phyloP scores from a whole-genome alignment of 306 rosid genomes.

The Glycine soja region DNA sequence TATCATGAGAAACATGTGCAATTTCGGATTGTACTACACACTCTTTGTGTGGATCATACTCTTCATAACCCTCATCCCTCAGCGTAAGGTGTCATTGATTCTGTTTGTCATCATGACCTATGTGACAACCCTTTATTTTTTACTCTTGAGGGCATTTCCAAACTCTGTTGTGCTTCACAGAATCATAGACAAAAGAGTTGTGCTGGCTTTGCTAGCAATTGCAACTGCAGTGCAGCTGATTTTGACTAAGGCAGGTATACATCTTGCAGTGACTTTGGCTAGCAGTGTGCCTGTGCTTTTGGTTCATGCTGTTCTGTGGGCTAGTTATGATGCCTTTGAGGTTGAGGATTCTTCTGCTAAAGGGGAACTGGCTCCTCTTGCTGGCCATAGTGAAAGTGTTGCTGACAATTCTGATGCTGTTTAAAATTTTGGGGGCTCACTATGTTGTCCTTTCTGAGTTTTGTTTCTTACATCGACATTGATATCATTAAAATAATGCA shows the following conservation, averaged over 20 bases:
- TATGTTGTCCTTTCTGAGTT: not conserved
- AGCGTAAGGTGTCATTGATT: slow-evolving; percentile 60
- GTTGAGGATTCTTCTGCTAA: slow-evolving; percentile 44
- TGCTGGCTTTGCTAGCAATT: slow-evolving; percentile 54
- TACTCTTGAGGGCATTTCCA: slow-evolving; percentile 52
- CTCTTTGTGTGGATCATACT: slow-evolving; percentile 73
- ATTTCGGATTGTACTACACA: slow-evolving; percentile 57
- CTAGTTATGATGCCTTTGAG: slow-evolving; percentile 51
- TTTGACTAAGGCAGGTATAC: slow-evolving; percentile 56
- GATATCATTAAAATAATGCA: not conserved
- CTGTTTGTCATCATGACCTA: slow-evolving; percentile 59
- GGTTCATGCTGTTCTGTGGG: slow-evolving; percentile 70
- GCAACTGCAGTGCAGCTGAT: slow-evolving; percentile 58
- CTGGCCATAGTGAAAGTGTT: not conserved
- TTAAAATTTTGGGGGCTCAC: not conserved
- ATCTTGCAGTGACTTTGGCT: slow-evolving; percentile 58
- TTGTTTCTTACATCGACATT: not conserved
- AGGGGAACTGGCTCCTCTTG: slow-evolving; percentile 54
- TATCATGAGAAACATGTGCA: slow-evolving; percentile 51
- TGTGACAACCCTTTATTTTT: slow-evolving; percentile 54
- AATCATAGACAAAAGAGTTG: slow-evolving; percentile 52
- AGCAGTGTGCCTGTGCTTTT: slow-evolving; percentile 53
- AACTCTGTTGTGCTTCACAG: slow-evolving; percentile 57
- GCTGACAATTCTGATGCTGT: slow-evolving; percentile 39
- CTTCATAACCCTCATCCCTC: slow-evolving; percentile 65